Evolutionary conservation across 108 stramenopile species (phyloP).

Genomic region (Cylindrotheca fusiformis): DNA sequence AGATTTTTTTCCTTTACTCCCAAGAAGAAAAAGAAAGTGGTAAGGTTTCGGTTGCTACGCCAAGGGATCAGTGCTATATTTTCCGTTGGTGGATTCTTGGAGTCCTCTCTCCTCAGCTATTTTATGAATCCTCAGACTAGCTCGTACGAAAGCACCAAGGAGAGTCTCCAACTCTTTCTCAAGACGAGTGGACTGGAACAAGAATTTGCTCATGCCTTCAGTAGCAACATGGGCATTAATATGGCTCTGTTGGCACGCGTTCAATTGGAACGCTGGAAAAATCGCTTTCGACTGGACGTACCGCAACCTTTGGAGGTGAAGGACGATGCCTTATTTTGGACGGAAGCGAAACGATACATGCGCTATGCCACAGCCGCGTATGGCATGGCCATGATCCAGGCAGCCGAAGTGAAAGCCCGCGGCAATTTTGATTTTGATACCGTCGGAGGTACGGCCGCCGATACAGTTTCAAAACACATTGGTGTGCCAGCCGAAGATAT

Average conservation of each 20-base stretch:
- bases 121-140: constrained; percentile 21
- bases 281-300: constrained; percentile 8
- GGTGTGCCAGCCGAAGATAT: constrained; percentile 37
- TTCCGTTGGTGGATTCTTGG: constrained; percentile 32
- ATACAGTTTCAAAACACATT: constrained; percentile 36
- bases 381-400: constrained; percentile 41
- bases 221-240: constrained; percentile 17
- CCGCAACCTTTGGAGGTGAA: constrained; percentile 3
- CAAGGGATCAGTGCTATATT: constrained; percentile 19
- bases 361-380: constrained; percentile 50
- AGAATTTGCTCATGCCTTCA: constrained; percentile 28
- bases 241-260: constrained; percentile 25
- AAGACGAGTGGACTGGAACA: constrained; percentile 29
- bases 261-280: constrained; percentile 15
- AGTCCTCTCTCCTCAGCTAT: constrained; percentile 17
- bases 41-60: constrained; percentile 16
- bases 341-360: constrained; percentile 36
- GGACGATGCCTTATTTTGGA: constrained; percentile 1
- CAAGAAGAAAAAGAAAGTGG: not conserved
- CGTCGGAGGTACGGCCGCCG: constrained; percentile 5
- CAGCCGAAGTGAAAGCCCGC: constrained; percentile 37
- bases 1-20: not conserved
- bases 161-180: constrained; percentile 21
- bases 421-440: constrained; percentile 13
- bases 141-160: constrained; percentile 16